A percentile compares a stretch with the other conserved stretches of the same genome.
Evolutionary conservation across 2,329 filamentous ascomycete genomes (phyloP).

Genomic region (Exophiala aquamarina): DNA sequence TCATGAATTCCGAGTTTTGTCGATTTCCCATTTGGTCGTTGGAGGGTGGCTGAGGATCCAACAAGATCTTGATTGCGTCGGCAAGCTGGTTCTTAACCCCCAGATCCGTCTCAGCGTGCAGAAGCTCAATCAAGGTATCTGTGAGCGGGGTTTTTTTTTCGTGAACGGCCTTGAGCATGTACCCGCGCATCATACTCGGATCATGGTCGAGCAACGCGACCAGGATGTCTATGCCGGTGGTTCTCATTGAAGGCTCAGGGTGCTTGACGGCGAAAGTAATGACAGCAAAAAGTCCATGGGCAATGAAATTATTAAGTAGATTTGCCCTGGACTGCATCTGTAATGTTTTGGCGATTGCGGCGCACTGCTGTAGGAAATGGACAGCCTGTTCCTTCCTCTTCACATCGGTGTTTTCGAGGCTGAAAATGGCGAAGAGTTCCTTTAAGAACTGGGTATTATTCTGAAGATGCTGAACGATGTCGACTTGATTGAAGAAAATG

Average conservation of each 20-base stretch:
- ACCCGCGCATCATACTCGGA: slow-evolving; percentile 86
- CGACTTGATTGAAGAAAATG: slow-evolving; percentile 98
- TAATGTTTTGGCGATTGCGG: slow-evolving; percentile 88
- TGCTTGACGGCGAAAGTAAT: slow-evolving; percentile 91
- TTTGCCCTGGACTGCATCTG: slow-evolving; percentile 78
- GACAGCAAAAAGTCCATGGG: slow-evolving; percentile 80
- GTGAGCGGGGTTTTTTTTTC: slow-evolving; percentile 84
- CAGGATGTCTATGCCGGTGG: slow-evolving; percentile 90
- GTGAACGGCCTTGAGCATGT: slow-evolving; percentile 79
- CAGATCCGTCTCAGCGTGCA: slow-evolving; percentile 86
- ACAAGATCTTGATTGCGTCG: slow-evolving; percentile 88
- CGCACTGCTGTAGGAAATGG: slow-evolving; percentile 95
- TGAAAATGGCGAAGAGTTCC: slow-evolving; percentile 86
- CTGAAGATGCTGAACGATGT: slow-evolving; percentile 95
- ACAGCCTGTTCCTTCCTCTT: slow-evolving; percentile 90
- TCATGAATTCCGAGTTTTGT: slow-evolving; percentile 62
- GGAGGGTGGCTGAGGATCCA: slow-evolving; percentile 68
- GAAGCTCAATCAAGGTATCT: slow-evolving; percentile 86
- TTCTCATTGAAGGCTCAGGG: slow-evolving; percentile 77
- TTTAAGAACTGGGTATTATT: slow-evolving; percentile 73
- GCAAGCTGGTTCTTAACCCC: slow-evolving; percentile 95
- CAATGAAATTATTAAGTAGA: slow-evolving; percentile 87
- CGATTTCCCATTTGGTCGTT: slow-evolving; percentile 57
- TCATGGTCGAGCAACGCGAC: slow-evolving; percentile 96
- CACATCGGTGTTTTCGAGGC: slow-evolving; percentile 60